Conservation (phyloP, 2,329 filamentous ascomycete species). For the Stemphylium vesicarium region DNA sequence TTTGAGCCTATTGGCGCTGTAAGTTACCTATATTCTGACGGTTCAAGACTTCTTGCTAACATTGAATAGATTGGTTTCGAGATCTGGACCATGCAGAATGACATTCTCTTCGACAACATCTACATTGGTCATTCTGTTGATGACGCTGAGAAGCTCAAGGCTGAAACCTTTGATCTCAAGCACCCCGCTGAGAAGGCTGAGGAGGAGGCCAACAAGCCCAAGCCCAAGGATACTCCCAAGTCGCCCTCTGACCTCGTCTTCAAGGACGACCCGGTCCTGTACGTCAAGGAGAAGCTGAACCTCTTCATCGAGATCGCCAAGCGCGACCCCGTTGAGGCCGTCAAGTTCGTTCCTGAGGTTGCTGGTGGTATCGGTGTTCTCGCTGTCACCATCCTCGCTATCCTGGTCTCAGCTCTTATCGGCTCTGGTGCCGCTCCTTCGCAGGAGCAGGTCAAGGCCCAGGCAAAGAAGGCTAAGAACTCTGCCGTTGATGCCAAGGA, state of each 20-base stretch:
- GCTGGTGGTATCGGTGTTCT: conserved; percentile 79
- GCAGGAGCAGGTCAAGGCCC: conserved; percentile 71
- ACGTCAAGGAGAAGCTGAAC: conserved; percentile 89
- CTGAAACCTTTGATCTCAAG: conserved; percentile 92
- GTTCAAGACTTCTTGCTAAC: conserved; percentile 18
- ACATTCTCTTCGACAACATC: conserved; percentile 99
- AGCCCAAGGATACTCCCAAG: conserved; percentile 68
- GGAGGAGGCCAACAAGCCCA: conserved; percentile 80
- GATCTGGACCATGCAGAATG: conserved; percentile 99
- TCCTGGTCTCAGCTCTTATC: conserved; percentile 72
- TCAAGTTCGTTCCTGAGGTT: conserved; percentile 91
- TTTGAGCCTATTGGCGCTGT: conserved; percentile 98
- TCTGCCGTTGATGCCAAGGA: conserved; percentile 68
- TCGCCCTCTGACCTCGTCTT: conserved; percentile 82
- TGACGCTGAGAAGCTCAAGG: conserved; percentile 86
- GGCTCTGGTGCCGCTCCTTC: conserved; percentile 68
- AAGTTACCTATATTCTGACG: conserved; percentile 55
- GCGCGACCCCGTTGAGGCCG: conserved; percentile 80
- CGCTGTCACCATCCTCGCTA: conserved; percentile 70
- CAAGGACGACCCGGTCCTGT: conserved; percentile 86
- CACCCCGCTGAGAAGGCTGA: conserved; percentile 78
- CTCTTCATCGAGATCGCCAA: conserved; percentile 86
- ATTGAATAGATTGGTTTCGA: conserved; percentile 84
- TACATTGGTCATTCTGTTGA: conserved; percentile 97
- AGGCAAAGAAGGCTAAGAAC: conserved; percentile 79